Conservation (phyloP, 176 grass and related monocot species). For the Ensete glaucum region DNA sequence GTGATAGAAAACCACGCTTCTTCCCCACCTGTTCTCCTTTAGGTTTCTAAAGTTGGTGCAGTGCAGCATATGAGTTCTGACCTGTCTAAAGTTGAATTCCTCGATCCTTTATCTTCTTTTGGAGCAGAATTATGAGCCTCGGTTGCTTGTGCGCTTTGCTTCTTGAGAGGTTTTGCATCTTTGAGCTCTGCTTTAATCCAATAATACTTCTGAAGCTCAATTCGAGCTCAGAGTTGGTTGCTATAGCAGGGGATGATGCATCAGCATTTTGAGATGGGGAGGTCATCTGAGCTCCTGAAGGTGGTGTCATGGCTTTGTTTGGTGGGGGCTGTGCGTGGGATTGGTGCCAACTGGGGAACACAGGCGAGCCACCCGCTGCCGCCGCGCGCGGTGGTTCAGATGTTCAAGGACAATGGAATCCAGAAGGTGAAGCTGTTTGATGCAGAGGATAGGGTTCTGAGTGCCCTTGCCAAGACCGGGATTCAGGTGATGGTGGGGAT, state of each 20-base stretch:
- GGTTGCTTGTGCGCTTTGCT: no score
- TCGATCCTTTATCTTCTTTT: no score
- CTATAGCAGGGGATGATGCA: neutral
- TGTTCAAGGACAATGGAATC: conserved; percentile 73
- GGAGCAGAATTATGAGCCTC: no score
- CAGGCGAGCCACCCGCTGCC: conserved; percentile 76
- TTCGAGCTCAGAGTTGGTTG: neutral
- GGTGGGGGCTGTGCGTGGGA: conserved; percentile 32
- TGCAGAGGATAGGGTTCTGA: conserved; percentile 70
- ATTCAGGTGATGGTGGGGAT: conserved; percentile 93
- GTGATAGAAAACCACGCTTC: neutral
- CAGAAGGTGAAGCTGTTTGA: conserved; percentile 89
- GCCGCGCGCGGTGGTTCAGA: conserved; percentile 62
- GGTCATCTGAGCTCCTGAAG: neutral
- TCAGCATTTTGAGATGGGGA: neutral
- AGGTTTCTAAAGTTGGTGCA: no score
- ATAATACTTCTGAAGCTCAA: neutral
- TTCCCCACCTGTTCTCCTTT: neutral
- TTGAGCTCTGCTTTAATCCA: no score
- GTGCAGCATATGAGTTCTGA: no score
- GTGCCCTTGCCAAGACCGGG: conserved; percentile 73
- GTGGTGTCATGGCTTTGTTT: conserved; percentile 41
- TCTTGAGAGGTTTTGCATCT: no score
- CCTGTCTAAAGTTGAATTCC: no score
- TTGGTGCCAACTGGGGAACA: conserved; percentile 91